Base-by-base conservation (phyloP, 352 stramenopile genomes). In the Globisporangium spiculum region DNA sequence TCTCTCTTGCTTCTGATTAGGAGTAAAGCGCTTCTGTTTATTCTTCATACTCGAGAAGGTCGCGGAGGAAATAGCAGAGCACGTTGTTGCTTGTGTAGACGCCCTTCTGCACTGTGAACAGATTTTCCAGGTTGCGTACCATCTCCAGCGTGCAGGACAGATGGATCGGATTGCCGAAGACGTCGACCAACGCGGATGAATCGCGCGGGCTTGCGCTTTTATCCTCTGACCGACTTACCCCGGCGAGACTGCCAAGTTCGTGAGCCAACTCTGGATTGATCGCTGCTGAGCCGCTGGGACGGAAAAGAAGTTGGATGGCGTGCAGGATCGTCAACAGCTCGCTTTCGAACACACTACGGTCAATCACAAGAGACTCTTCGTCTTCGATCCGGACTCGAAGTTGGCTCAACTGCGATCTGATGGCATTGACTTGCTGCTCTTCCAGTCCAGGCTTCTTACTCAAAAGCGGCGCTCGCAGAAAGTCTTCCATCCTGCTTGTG, bases 61-160 rank as follows among this genome's bases (percentile, higher is more conserved):
- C 81, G 46, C 84, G 73, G 14, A 92, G 72, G 44, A 91, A 94
- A 64, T 90, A 91, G 68, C 84, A 92, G 48, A 93, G 75, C 20
- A 70, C 60, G 62, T 88, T 89, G 58, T 92, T 76, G n/a, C 73
- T 62, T 4, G 75, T 60, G 48, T 75, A 74, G 18, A 76, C 62
- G 26, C 82, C 79, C 56, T 68, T 79, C 32, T 75, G 69, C 46
- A 81, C 68, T 26, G 75, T 80, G 65, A 91, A 81, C 41, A 94
- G 55, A 34, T 70, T 61, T 71, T 90, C 83, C 46, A 94, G 54
- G 24, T 65, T 68, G 20, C 69, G 70, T 22, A 92, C 78, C 7
- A 57, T 67, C n/a, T 83, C 75, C 60, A 91, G 55, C 2, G 78
- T 82, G 60, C 83, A 85, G 3, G 60, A 34, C 6, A 94, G 56